Conservation (phyloP, 371 early-diverging fungal genomes). For the Zychaea mexicana region DNA sequence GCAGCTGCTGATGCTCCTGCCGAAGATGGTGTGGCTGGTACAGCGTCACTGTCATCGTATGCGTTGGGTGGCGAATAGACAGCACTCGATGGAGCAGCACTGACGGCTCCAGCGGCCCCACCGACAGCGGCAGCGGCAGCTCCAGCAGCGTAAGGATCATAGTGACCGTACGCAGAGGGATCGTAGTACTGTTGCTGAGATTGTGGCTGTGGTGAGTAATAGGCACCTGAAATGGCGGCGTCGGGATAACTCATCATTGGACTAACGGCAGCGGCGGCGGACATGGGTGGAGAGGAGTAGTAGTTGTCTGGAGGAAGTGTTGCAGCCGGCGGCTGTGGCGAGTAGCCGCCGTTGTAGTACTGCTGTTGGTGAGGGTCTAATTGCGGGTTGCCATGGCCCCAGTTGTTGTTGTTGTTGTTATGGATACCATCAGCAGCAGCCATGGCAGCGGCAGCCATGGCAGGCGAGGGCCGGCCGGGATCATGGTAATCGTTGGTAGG, state of each 20-base stretch:
- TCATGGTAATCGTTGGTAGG: conserved; percentile 15
- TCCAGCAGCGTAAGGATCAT: conserved; percentile 18
- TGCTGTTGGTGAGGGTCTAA: not conserved
- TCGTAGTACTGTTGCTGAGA: conserved; percentile 21
- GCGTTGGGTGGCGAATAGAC: conserved; percentile 25
- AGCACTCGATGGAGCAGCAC: conserved; percentile 2
- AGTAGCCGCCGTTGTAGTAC: conserved; percentile 9
- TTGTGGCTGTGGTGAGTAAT: conserved; percentile 16
- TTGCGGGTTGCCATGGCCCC: conserved; percentile 1
- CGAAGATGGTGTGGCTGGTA: conserved; percentile 4
- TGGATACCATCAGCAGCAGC: conserved; percentile 24
- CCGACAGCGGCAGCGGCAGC: not conserved
- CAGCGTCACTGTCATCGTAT: conserved; percentile 22
- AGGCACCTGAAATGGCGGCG: conserved; percentile 28
- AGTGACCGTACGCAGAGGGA: conserved; percentile 9
- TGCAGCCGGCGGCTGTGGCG: conserved; percentile 21
- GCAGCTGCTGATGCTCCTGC: not conserved
- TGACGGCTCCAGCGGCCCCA: not conserved
- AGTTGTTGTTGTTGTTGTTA: conserved; percentile 7
- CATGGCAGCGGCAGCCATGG: conserved; percentile 30
- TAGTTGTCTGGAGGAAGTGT: conserved; percentile 13
- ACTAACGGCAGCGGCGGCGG: conserved; percentile 9
- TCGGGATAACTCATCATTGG: conserved; percentile 28
- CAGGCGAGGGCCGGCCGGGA: conserved; percentile 30
- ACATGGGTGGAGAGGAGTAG: conserved; percentile 20